phyloP scores from a whole-genome alignment of 139 green algal species.

The Asterochloris sp. region DNA sequence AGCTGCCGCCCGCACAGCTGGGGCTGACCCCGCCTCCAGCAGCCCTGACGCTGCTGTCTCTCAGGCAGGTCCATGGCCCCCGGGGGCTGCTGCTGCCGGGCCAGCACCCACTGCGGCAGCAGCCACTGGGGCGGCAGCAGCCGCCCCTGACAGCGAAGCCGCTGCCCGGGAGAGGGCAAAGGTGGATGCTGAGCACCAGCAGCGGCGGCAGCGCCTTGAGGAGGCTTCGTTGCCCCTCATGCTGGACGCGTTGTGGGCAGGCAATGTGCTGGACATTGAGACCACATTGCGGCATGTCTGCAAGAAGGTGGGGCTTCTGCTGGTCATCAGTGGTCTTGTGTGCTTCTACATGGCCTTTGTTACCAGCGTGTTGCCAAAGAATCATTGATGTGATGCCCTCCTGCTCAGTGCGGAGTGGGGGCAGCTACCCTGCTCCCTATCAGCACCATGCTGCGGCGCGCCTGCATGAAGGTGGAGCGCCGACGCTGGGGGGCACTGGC shows the following conservation, averaged over 20 bases:
- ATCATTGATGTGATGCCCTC: neutral
- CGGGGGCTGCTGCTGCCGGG: no score
- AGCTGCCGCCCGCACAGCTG: no score
- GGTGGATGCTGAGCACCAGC: slow-evolving; percentile 3
- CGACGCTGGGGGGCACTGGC: neutral
- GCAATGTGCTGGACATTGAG: slow-evolving; percentile 90
- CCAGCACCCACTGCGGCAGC: no score
- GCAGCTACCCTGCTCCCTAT: neutral
- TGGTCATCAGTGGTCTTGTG: neutral
- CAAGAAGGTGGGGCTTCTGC: slow-evolving; percentile 20
- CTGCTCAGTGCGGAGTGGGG: neutral
- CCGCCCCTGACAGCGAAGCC: no score
- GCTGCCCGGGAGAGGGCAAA: no score
- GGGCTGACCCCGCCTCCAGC: no score
- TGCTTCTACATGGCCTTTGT: neutral
- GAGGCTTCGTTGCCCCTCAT: slow-evolving; percentile 75
- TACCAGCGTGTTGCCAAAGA: neutral
- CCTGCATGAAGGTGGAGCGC: neutral
- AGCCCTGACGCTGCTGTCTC: no score
- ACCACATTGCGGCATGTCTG: slow-evolving; percentile 71
- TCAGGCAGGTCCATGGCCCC: no score
- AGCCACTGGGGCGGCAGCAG: no score
- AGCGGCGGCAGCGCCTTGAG: slow-evolving; percentile 45
- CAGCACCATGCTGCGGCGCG: neutral
- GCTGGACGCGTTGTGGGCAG: slow-evolving; percentile 92